phyloP scores from a whole-genome alignment of 352 stramenopile species.

The Globisporangium mamillatum region DNA sequence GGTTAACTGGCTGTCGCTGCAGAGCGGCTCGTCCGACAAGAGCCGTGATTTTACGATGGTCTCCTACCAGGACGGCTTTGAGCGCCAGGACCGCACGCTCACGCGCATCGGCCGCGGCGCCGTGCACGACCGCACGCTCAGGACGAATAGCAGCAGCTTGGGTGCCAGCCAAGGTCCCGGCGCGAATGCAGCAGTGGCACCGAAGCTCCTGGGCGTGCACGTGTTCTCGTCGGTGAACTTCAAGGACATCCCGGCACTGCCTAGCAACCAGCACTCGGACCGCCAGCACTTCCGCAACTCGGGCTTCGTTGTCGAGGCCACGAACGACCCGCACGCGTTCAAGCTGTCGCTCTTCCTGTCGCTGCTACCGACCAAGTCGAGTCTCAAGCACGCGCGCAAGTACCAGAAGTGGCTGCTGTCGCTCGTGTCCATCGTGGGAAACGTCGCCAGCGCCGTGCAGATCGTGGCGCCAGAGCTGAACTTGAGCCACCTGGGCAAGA shows the following conservation, averaged over 20 bases:
- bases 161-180: background rate
- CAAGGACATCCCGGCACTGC: conserved; percentile 52
- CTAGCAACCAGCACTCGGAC: conserved; percentile 39
- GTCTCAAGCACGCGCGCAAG: conserved; percentile 43
- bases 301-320: conserved; percentile 62
- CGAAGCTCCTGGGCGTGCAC: conserved; percentile 53
- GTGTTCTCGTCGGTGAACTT: conserved; percentile 65
- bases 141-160: background rate
- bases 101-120: conserved; percentile 25
- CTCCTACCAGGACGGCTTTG: conserved; percentile 69
- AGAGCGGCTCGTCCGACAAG: conserved; percentile 35
- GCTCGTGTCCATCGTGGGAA: conserved; percentile 28
- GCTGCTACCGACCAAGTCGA: conserved; percentile 42
- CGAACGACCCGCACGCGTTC: conserved; percentile 32
- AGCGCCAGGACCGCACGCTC: conserved; percentile 32
- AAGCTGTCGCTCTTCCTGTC: conserved; percentile 59
- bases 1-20: conserved; percentile 66
- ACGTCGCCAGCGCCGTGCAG: conserved; percentile 36
- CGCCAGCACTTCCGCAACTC: conserved; percentile 59
- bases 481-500: conserved; percentile 22
- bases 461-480: conserved; percentile 22
- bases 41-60: conserved; percentile 63
- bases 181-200: background rate
- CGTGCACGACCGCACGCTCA: conserved; percentile 19
- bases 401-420: conserved; percentile 61